These are phyloP conservation scores for Rhizopogon roseolus DNA, from an alignment of 768 basidiomycete genomes.

Conservation along the genomic window DNA sequence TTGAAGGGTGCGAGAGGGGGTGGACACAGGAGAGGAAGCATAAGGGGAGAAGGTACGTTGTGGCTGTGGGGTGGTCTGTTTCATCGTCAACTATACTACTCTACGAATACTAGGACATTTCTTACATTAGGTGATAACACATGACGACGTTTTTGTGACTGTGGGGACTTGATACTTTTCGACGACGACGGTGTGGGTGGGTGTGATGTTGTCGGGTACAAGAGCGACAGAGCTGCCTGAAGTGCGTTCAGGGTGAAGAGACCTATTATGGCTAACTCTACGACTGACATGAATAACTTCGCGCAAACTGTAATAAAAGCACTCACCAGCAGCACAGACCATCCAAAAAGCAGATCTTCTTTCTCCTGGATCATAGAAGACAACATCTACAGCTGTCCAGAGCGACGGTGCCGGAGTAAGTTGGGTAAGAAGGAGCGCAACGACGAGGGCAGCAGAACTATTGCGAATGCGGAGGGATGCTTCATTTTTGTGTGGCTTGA, in stretches of 20 bases:
- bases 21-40: slow-evolving; percentile 23
- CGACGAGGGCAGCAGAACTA: slow-evolving; percentile 28
- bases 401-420: slow-evolving; percentile 33
- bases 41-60: slow-evolving; percentile 26
- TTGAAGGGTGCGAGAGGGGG: slow-evolving; percentile 27
- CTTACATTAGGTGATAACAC: slow-evolving; percentile 14
- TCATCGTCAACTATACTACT: background rate
- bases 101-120: background rate
- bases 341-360: slow-evolving; percentile 11
- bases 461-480: slow-evolving; percentile 35
- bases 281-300: background rate
- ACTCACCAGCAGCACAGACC: slow-evolving; percentile 27
- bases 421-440: slow-evolving; percentile 29
- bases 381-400: slow-evolving; percentile 29
- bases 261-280: slow-evolving; percentile 26
- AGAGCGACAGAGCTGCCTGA: slow-evolving; percentile 31
- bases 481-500: slow-evolving; percentile 32
- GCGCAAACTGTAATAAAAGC: background rate
- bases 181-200: slow-evolving; percentile 21
- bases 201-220: slow-evolving; percentile 28
- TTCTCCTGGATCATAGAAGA: slow-evolving; percentile 13
- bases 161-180: slow-evolving; percentile 16
- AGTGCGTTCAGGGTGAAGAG: slow-evolving; percentile 29
- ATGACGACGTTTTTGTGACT: slow-evolving; percentile 20
- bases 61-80: slow-evolving; percentile 19